Conservation (phyloP, 345 rosid genomes). For the rapeseed (Brassica napus) region Da-Ae NC_063448.1:15468501-15469000, state of each 20-base stretch:
- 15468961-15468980: slow-evolving; percentile 1
- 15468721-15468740: slow-evolving; percentile 2
- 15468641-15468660: slow-evolving; percentile 1
- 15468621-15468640: neutral
- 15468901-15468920: neutral
- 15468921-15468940: slow-evolving; percentile 9
- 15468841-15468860: slow-evolving; percentile 7
- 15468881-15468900: slow-evolving; percentile 9
- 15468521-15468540: neutral
- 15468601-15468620: neutral
- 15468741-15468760: neutral
- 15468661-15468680: neutral
- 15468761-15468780: slow-evolving; percentile 12
- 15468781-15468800: slow-evolving; percentile 1
- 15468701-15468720: neutral
- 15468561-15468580: neutral
- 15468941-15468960: neutral
- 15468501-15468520: neutral
- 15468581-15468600: neutral
- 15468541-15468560: slow-evolving; percentile 7
- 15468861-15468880: neutral
- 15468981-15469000: neutral
- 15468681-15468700: slow-evolving; percentile 9
- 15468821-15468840: neutral
- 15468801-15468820: neutral